Percentiles rank a stretch among this genome's conserved stretches.
Conservation (phyloP, 352 stramenopile species). For the Phytopythium helicoides region DNA sequence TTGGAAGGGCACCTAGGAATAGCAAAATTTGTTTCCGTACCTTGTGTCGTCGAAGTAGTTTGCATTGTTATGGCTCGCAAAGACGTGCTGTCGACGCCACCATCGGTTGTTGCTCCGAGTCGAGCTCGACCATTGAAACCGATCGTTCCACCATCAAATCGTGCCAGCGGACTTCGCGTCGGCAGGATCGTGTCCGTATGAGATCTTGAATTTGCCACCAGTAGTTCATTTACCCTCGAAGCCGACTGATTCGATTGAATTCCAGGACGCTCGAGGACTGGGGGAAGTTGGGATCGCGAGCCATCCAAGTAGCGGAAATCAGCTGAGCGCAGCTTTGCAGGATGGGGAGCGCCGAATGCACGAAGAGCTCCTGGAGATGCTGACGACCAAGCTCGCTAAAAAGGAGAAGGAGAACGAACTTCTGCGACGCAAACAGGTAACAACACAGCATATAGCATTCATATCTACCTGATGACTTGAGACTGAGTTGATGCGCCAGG, state of each 20-base stretch:
- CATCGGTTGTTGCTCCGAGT: background rate
- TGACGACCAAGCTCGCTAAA: conserved; percentile 55
- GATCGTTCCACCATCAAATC: conserved; percentile 3
- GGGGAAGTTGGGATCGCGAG: background rate
- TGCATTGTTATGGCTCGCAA: conserved; percentile 6
- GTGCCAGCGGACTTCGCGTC: conserved; percentile 43
- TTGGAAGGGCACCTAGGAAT: no score
- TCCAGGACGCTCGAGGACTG: conserved; percentile 35
- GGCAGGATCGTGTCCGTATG: conserved; percentile 52
- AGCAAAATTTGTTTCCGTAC: no score
- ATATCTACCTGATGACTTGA: no score
- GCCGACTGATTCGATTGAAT: background rate
- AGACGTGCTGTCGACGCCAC: background rate
- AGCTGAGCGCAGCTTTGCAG: conserved; percentile 25
- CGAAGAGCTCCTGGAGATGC: conserved; percentile 61
- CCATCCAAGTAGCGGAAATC: conserved; percentile 13
- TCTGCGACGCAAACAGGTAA: conserved; percentile 35
- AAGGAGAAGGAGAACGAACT: conserved; percentile 62
- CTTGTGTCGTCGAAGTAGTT: no score
- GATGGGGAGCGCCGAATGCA: conserved; percentile 55
- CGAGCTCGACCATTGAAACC: conserved; percentile 3
- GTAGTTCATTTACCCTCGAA: no score
- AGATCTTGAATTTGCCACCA: no score
- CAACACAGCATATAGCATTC: no score
- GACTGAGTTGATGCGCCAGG: no score